Conservation (phyloP, 1,284 basidiomycete genomes). For the Tilletia indica region DNA sequence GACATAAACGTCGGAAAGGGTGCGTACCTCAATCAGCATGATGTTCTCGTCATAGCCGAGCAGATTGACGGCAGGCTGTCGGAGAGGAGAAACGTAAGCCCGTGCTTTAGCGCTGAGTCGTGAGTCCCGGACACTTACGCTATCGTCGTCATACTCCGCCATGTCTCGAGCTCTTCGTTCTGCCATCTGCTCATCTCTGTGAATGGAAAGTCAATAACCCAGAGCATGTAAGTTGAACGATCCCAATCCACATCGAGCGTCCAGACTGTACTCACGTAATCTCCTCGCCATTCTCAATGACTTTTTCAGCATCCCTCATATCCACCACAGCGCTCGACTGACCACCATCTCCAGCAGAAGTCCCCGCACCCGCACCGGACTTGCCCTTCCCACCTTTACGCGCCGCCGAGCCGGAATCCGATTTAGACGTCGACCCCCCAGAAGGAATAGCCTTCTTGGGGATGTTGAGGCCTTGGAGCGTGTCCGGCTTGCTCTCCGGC, state of each 20-base stretch:
- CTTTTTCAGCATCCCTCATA: not conserved
- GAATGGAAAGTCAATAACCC: no score
- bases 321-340: not conserved
- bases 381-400: slow-evolving; percentile 5
- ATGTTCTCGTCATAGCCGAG: slow-evolving; percentile 7
- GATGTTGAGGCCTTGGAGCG: not conserved
- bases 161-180: slow-evolving; percentile 7
- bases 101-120: not conserved
- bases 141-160: slow-evolving; percentile 9
- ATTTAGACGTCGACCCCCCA: no score
- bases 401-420: no score
- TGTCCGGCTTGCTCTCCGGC: not conserved
- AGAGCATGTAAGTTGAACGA: no score
- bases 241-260: no score
- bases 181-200: slow-evolving; percentile 7
- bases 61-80: not conserved
- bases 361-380: not conserved
- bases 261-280: not conserved
- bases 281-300: not conserved
- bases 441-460: not conserved
- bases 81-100: not conserved
- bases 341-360: not conserved
- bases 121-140: not conserved
- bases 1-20: not conserved
- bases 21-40: slow-evolving; percentile 8